Evolutionary conservation across 441 rosid genomes (phyloP).

Genomic region (Jatropha podagrica): DNA sequence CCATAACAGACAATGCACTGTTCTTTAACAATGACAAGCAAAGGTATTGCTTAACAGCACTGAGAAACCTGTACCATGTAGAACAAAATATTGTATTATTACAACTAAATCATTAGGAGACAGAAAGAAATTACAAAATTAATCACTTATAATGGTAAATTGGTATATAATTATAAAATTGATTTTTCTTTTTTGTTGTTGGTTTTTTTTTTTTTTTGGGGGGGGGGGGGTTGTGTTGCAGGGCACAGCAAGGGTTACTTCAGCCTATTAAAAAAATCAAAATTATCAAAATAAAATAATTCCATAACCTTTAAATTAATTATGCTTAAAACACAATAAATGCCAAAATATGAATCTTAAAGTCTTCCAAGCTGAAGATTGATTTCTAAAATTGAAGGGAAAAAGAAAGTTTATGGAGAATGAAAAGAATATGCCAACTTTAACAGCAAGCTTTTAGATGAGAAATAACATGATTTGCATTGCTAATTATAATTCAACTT

Average conservation of each 20-base stretch:
- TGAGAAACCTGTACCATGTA: constrained; percentile 71
- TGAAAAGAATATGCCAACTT: neutral
- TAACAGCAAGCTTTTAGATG: neutral
- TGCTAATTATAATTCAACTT: neutral
- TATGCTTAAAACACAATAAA: neutral
- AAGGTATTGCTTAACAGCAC: constrained; percentile 81
- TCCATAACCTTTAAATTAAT: neutral
- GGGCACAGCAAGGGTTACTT: no score
- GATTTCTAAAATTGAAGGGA: neutral
- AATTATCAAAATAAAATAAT: neutral
- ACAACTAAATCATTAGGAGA: neutral
- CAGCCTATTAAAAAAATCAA: neutral
- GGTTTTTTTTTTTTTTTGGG: no score
- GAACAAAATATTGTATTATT: constrained; percentile 16
- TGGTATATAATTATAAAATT: neutral
- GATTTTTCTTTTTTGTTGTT: no score
- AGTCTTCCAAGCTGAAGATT: neutral
- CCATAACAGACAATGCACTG: constrained; percentile 95
- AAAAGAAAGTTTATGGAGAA: neutral
- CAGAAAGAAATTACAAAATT: neutral
- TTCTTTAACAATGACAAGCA: constrained; percentile 93
- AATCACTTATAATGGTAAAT: neutral
- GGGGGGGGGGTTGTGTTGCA: no score
- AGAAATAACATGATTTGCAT: neutral
- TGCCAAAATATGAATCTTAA: neutral